These are phyloP conservation scores for Ganoderma lucidum DNA, from an alignment of 1,284 basidiomycete species.

Conservation along the genomic window DNA sequence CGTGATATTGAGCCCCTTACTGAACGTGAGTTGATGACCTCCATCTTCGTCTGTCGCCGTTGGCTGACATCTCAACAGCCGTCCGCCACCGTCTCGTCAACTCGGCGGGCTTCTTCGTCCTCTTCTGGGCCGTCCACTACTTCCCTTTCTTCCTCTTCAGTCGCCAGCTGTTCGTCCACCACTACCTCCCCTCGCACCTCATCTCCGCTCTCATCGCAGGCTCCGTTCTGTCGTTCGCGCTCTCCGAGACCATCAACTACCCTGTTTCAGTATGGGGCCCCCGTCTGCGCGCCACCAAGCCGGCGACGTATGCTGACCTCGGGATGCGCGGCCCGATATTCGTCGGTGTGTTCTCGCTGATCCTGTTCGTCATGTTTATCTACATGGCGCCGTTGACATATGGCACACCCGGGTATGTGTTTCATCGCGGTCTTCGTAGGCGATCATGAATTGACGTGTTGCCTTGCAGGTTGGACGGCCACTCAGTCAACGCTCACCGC, in stretches of 20 bases:
- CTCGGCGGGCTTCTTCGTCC: constrained; percentile 93
- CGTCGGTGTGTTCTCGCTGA: constrained; percentile 64
- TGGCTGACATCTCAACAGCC: constrained; percentile 52
- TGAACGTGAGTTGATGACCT: constrained; percentile 65
- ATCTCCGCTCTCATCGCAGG: constrained; percentile 93
- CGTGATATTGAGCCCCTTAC: constrained; percentile 88
- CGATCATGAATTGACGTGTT: neutral
- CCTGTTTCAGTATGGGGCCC: constrained; percentile 81
- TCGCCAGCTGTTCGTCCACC: constrained; percentile 96
- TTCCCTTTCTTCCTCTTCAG: constrained; percentile 98
- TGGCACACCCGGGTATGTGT: constrained; percentile 86
- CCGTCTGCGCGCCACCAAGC: constrained; percentile 55
- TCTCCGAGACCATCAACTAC: constrained; percentile 93
- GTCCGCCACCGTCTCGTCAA: constrained; percentile 94
- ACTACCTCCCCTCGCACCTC: constrained; percentile 96
- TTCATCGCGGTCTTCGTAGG: constrained; percentile 1
- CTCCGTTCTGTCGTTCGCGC: constrained; percentile 89
- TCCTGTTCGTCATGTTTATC: constrained; percentile 73
- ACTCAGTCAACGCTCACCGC: constrained; percentile 71
- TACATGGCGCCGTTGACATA: constrained; percentile 92
- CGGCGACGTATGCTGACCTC: constrained; percentile 74
- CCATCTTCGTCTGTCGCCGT: neutral
- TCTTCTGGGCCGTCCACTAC: constrained; percentile 97
- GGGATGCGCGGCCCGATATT: constrained; percentile 72
- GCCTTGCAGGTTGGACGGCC: neutral